Percentiles rank a stretch among this genome's conserved stretches.
Conservation (phyloP, 1,284 basidiomycete species). For the Melampsora larici-populina region DNA sequence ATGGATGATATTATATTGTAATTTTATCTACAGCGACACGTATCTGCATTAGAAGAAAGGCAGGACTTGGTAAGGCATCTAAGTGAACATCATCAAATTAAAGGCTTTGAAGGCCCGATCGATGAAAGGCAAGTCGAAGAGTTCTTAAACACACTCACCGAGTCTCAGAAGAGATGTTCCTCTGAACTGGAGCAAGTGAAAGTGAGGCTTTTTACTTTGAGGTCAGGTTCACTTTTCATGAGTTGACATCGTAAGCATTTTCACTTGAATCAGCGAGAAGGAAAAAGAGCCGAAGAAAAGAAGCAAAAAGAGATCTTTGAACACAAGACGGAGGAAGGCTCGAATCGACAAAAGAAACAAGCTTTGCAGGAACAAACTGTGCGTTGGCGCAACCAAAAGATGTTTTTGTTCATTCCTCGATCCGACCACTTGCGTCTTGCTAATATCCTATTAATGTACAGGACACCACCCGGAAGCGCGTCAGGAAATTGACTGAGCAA, state of each 20-base stretch:
- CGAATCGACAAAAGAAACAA: slow-evolving; percentile 34
- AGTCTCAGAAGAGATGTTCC: slow-evolving; percentile 62
- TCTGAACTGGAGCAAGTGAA: slow-evolving; percentile 63
- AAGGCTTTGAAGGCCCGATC: slow-evolving; percentile 69
- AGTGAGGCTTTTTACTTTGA: slow-evolving; percentile 54
- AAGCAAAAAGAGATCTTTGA: slow-evolving; percentile 49
- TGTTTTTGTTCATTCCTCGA: background rate
- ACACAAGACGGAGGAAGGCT: slow-evolving; percentile 16
- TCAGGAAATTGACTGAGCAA: slow-evolving; percentile 54
- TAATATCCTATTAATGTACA: slow-evolving; percentile 1
- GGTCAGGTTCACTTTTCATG: slow-evolving; percentile 4
- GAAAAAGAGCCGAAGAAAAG: no score
- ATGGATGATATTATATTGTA: no score
- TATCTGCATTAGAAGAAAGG: slow-evolving; percentile 68
- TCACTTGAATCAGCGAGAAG: slow-evolving; percentile 10
- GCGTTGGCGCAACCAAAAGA: background rate
- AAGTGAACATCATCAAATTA: slow-evolving; percentile 66
- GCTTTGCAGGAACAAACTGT: slow-evolving; percentile 38
- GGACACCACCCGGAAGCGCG: slow-evolving; percentile 45
- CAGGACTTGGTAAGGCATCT: slow-evolving; percentile 72
- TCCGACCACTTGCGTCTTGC: background rate
- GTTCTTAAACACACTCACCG: slow-evolving; percentile 64
- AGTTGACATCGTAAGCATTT: slow-evolving; percentile 45
- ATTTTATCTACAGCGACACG: slow-evolving; percentile 63
- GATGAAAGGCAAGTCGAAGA: slow-evolving; percentile 66